These are phyloP conservation scores for Torulaspora gathmanii DNA, from an alignment of 805 yeast genomes.

Conservation along the genomic window DNA sequence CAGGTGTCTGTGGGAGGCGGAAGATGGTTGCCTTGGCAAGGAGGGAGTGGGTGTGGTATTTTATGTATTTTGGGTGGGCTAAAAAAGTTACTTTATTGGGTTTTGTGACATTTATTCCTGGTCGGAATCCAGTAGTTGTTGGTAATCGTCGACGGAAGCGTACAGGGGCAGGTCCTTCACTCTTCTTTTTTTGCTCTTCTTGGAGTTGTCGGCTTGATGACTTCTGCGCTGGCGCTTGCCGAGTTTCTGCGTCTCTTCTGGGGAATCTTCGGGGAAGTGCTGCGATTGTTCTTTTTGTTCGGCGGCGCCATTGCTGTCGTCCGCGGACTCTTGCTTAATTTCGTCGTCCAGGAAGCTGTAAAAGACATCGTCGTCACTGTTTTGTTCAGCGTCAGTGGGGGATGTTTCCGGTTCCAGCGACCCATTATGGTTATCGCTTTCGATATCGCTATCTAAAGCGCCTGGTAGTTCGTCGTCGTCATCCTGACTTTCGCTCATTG, in stretches of 20 bases:
- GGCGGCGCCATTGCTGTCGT: slow-evolving; percentile 27
- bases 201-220: slow-evolving; percentile 19
- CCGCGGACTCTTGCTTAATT: slow-evolving; percentile 31
- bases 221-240: slow-evolving; percentile 27
- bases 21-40: no score
- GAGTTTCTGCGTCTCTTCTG: background rate
- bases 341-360: slow-evolving; percentile 29
- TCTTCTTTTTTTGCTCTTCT: slow-evolving; percentile 45
- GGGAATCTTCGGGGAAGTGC: slow-evolving; percentile 16
- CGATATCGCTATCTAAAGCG: slow-evolving; percentile 34
- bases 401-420: slow-evolving; percentile 6
- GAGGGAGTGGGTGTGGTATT: no score
- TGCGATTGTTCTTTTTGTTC: slow-evolving; percentile 26
- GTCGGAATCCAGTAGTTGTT: slow-evolving; percentile 30
- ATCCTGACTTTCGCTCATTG: slow-evolving; percentile 23
- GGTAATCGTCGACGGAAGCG: slow-evolving; percentile 85
- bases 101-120: background rate
- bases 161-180: slow-evolving; percentile 72
- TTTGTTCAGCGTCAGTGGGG: slow-evolving; percentile 36
- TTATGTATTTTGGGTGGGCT: background rate
- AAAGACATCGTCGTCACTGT: slow-evolving; percentile 38
- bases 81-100: background rate
- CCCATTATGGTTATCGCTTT: slow-evolving; percentile 8
- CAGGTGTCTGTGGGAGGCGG: no score
- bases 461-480: slow-evolving; percentile 31